A percentile compares a stretch with the other conserved stretches of the same genome.
Conservation (phyloP, 768 basidiomycete species). For the Crepidotus variabilis region DNA sequence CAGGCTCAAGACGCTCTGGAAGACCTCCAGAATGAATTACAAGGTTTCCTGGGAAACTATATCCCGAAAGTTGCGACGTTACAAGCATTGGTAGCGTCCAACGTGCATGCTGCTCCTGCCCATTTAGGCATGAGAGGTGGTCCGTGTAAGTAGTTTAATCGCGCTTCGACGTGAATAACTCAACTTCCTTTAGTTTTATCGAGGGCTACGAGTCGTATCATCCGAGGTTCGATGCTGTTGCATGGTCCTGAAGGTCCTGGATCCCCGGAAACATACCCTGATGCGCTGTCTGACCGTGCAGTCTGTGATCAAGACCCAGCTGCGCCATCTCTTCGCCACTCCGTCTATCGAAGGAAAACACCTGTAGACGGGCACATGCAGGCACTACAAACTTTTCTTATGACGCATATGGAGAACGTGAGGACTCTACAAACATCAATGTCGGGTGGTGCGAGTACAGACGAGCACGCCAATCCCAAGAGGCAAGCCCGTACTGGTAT, state of each 20-base stretch:
- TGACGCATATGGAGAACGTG: constrained; percentile 22
- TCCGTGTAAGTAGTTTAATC: not conserved
- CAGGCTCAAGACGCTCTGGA: constrained; percentile 16
- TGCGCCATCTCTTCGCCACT: constrained; percentile 1
- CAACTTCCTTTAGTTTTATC: not conserved
- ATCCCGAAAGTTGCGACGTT: constrained; percentile 15
- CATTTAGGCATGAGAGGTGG: not conserved
- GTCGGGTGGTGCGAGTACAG: not conserved
- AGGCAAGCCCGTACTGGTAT: not conserved
- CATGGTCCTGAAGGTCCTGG: not conserved
- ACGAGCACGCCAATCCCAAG: not conserved
- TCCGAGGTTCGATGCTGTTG: constrained; percentile 2
- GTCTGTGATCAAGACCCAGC: constrained; percentile 7
- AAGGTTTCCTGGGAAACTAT: constrained; percentile 17
- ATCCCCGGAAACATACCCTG: constrained; percentile 1
- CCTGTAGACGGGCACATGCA: constrained; percentile 18
- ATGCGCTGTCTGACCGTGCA: constrained; percentile 7
- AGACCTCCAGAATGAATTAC: constrained; percentile 19
- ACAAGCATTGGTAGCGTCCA: constrained; percentile 9
- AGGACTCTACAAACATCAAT: constrained; percentile 19
- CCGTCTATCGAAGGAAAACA: constrained; percentile 4
- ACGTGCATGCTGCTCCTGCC: not conserved
- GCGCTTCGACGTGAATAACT: not conserved
- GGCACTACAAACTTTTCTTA: constrained; percentile 23
- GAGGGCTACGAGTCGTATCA: constrained; percentile 1